These are phyloP conservation scores for Paraphoma chrysanthemicola DNA, from an alignment of 2,329 filamentous ascomycete genomes.

Conservation along the genomic window DNA sequence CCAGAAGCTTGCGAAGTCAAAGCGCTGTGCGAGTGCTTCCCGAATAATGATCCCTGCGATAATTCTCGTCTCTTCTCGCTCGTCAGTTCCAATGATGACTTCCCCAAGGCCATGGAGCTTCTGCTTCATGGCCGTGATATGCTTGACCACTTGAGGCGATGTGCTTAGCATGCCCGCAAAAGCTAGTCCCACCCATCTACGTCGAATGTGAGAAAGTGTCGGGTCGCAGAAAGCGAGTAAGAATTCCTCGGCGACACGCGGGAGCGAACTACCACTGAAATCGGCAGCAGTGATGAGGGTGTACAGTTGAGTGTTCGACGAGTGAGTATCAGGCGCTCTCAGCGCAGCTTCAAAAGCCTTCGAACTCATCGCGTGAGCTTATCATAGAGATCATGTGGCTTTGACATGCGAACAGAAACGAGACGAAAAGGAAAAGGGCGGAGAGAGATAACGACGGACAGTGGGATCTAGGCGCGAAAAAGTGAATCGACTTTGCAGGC, in stretches of 20 bases:
- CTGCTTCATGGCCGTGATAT: conserved; percentile 16
- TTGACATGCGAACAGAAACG: neutral
- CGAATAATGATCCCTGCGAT: conserved; percentile 41
- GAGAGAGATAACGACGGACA: neutral
- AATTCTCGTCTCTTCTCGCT: conserved; percentile 40
- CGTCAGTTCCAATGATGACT: conserved; percentile 25
- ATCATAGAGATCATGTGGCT: neutral
- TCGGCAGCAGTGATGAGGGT: conserved; percentile 19
- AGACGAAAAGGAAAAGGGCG: conserved; percentile 1
- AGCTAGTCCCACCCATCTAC: conserved; percentile 43
- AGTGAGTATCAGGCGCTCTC: conserved; percentile 24
- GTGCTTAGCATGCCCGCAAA: conserved; percentile 34
- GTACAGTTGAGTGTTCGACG: conserved; percentile 22
- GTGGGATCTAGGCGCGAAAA: neutral
- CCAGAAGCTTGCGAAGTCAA: conserved; percentile 38
- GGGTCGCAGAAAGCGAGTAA: conserved; percentile 36
- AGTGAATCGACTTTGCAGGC: conserved; percentile 9
- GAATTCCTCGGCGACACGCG: conserved; percentile 27
- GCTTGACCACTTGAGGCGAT: conserved; percentile 19
- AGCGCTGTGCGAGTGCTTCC: conserved; percentile 24
- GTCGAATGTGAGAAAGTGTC: conserved; percentile 15
- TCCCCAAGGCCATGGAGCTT: conserved; percentile 29
- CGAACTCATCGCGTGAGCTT: conserved; percentile 17
- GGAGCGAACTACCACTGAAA: conserved; percentile 13
- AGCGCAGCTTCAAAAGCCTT: conserved; percentile 29